These are phyloP conservation scores for Ulmus americana DNA, from an alignment of 331 rosid species.

Conservation along the genomic window DNA sequence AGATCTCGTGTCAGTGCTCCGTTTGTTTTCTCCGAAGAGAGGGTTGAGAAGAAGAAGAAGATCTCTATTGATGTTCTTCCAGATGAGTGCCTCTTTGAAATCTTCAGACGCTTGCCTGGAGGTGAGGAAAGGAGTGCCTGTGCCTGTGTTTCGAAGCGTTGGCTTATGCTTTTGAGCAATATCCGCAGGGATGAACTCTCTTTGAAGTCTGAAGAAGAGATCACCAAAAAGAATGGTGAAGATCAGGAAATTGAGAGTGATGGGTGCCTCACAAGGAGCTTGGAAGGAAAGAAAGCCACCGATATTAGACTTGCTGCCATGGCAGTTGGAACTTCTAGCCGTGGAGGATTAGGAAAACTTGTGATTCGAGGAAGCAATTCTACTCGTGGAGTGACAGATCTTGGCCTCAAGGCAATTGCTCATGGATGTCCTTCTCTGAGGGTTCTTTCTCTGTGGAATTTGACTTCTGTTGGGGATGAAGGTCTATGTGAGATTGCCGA, in stretches of 20 bases:
- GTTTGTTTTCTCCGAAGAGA: conserved; percentile 43
- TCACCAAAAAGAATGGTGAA: conserved; percentile 29
- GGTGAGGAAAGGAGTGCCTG: conserved; percentile 68
- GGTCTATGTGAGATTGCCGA: conserved; percentile 69
- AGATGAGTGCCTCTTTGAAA: conserved; percentile 89
- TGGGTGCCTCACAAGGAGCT: conserved; percentile 75
- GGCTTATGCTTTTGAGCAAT: conserved; percentile 81
- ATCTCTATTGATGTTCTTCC: conserved; percentile 71
- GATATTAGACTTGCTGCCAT: conserved; percentile 91
- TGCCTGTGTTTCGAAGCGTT: conserved; percentile 77
- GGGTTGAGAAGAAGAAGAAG: conserved; percentile 53
- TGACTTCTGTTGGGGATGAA: conserved; percentile 54
- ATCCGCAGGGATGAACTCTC: conserved; percentile 47
- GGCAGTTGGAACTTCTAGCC: conserved; percentile 70
- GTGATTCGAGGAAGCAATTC: conserved; percentile 52
- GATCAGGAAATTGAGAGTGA: conserved; percentile 48
- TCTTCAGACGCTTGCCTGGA: conserved; percentile 72
- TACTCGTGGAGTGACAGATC: conserved; percentile 42
- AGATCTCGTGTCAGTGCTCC: conserved; percentile 60
- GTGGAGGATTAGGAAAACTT: conserved; percentile 91
- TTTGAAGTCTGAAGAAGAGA: conserved; percentile 20
- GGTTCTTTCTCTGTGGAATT: conserved; percentile 58
- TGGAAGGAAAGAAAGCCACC: conserved; percentile 86
- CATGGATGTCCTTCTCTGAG: conserved; percentile 80
- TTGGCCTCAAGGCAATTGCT: conserved; percentile 76